Evolutionary conservation across 148 eudicot genomes (phyloP).

Genomic region (Rhododendron williamsianum): DNA sequence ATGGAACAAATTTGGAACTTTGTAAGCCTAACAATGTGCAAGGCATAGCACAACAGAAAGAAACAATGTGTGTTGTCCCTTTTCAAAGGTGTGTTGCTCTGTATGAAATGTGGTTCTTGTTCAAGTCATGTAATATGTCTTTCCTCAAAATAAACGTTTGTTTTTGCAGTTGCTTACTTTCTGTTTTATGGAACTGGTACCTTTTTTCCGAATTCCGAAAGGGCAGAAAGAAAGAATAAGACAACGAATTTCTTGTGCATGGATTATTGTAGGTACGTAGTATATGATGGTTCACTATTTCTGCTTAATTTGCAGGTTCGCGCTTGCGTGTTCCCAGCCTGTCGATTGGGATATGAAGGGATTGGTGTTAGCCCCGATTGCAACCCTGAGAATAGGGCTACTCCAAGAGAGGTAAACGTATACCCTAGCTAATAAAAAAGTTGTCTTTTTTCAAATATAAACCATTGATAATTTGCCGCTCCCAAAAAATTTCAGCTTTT

Average conservation of each 20-base stretch:
- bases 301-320: slow-evolving; percentile 52
- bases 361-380: slow-evolving; percentile 94
- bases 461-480: slow-evolving; percentile 14
- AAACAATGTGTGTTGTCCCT: too few species aligned
- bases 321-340: slow-evolving; percentile 84
- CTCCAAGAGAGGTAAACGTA: slow-evolving; percentile 63
- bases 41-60: too few species aligned
- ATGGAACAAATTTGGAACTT: too few species aligned
- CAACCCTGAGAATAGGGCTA: slow-evolving; percentile 77
- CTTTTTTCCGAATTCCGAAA: neutral
- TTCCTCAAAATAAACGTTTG: neutral
- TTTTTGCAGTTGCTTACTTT: neutral
- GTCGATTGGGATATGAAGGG: slow-evolving; percentile 66
- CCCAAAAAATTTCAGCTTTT: slow-evolving; percentile 47
- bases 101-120: too few species aligned
- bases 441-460: neutral
- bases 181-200: neutral
- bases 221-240: neutral
- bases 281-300: neutral
- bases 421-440: neutral
- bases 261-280: neutral
- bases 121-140: too few species aligned
- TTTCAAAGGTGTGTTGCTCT: too few species aligned
- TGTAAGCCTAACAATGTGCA: too few species aligned
- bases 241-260: neutral